Percentiles rank a stretch among this genome's conserved stretches.
Evolutionary conservation across 2,329 filamentous ascomycete genomes (phyloP).

Genomic region (Talaromyces amestolkiae): DNA sequence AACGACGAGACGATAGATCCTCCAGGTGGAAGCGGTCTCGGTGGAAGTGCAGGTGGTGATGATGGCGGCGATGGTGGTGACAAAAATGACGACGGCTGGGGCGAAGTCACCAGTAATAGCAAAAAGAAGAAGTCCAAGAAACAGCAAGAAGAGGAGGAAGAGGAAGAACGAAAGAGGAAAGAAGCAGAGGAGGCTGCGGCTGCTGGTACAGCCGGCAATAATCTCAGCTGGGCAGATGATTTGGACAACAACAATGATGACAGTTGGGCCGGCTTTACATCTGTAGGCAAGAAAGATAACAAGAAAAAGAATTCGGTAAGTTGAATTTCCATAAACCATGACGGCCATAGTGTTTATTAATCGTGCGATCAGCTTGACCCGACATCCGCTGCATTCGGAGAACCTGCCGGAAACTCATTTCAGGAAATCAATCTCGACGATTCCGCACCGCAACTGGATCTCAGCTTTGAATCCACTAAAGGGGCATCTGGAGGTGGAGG

Average conservation of each 20-base stretch:
- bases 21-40: slow-evolving; percentile 32
- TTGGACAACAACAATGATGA: slow-evolving; percentile 42
- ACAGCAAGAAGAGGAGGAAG: slow-evolving; percentile 31
- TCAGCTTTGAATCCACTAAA: slow-evolving; percentile 53
- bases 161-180: slow-evolving; percentile 26
- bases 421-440: slow-evolving; percentile 68
- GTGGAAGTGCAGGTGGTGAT: slow-evolving; percentile 30
- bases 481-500: slow-evolving; percentile 39
- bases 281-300: slow-evolving; percentile 56
- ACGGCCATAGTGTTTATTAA: neutral
- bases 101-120: slow-evolving; percentile 33
- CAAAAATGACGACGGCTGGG: slow-evolving; percentile 44
- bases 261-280: slow-evolving; percentile 53
- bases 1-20: slow-evolving; percentile 31
- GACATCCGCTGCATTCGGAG: slow-evolving; percentile 33
- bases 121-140: slow-evolving; percentile 34
- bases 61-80: slow-evolving; percentile 38
- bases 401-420: slow-evolving; percentile 53
- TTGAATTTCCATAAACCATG: slow-evolving; percentile 14
- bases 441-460: slow-evolving; percentile 55
- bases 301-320: slow-evolving; percentile 57
- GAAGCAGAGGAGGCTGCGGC: slow-evolving; percentile 35
- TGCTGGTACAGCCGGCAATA: slow-evolving; percentile 27
- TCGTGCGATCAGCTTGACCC: slow-evolving; percentile 28
- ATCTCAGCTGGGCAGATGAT: slow-evolving; percentile 48